A percentile compares a stretch with the other conserved stretches of the same genome.
phyloP scores from a whole-genome alignment of 495 filamentous ascomycete species.

The Elasticomyces elasticus region DNA sequence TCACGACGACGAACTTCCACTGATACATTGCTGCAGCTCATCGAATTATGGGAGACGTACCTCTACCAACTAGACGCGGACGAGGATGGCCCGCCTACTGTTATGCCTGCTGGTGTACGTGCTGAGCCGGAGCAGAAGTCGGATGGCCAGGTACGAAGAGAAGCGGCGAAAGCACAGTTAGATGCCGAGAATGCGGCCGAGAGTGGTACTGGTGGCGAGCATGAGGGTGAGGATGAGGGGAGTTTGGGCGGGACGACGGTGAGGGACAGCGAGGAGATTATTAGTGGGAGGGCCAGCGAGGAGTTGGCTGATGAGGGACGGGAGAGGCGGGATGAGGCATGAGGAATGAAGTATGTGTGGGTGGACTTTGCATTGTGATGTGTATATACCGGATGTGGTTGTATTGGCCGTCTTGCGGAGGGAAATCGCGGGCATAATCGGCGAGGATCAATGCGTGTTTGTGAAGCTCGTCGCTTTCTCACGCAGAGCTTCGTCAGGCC shows the following conservation, averaged over 20 bases:
- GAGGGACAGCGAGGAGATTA: neutral
- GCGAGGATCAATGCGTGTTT: no score
- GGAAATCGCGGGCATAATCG: no score
- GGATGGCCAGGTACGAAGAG: slow-evolving; percentile 6
- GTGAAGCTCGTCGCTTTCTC: no score
- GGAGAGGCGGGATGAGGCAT: neutral
- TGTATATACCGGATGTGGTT: no score
- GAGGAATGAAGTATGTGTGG: neutral
- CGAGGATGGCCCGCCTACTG: slow-evolving; percentile 56
- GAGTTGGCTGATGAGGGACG: neutral
- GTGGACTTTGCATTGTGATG: no score
- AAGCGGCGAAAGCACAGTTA: slow-evolving; percentile 13
- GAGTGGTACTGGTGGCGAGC: neutral
- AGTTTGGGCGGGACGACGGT: slow-evolving; percentile 6
- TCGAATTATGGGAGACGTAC: slow-evolving; percentile 98
- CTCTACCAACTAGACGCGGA: slow-evolving; percentile 88
- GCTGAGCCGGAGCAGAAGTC: slow-evolving; percentile 5
- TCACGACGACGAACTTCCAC: neutral
- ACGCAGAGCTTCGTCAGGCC: no score
- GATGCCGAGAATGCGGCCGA: slow-evolving; percentile 8
- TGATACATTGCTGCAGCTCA: slow-evolving; percentile 53
- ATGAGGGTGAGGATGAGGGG: neutral
- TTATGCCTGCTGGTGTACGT: slow-evolving; percentile 18
- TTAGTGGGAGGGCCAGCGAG: neutral
- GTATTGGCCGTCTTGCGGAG: no score